Evolutionary conservation across 2,329 filamentous ascomycete genomes (phyloP), one percentile per base, ranked within the genome.

Genomic region (Chalara sp.): DNA sequence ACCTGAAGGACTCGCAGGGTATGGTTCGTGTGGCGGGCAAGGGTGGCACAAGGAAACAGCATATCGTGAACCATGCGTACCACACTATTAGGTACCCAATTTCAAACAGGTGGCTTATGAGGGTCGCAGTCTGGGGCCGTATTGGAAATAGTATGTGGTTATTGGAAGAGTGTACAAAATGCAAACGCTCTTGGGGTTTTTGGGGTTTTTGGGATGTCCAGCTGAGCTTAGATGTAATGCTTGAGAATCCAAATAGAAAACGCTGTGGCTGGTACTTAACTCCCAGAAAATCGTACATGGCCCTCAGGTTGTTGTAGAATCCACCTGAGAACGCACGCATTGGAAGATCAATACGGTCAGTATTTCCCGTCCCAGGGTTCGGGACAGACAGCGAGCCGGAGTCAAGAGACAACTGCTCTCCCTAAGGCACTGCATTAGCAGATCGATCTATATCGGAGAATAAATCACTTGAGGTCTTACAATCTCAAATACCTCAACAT

Each of bases 111-210:
- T 76, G 72, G 1, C 58, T 43, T n/a, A 70, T 45, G 28, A 71
- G 53, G 1, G 65, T 61, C 2, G 62, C 47, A 5, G 66, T 64
- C 5, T 61, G 66, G 0, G 70, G 68, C 2, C 71, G 71, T 50
- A 71, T 63, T 5, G 76, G 71, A 0, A 71, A 71, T 12, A 73
- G 59, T 53, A 70, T 69, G 56, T 81, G 77, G 35, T 75, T 65
- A 41, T 80, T 79, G 3, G 76, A 80, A 0, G 78, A 70, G 56
- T 82, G 74, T 11, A 76, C 65, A 50, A 78, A 78, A 61, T 78
- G 46, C 32, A 48, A 41, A 40, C 46, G 32, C 21, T 48, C 46
- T 32, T 13, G 35, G 12, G 56, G 47, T 63, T 48, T 30, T 40
- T 29, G n/a, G 21, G 21, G 21, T 21, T 21, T 21, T 21, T 21